phyloP scores from a whole-genome alignment of 495 filamentous ascomycete genomes.

The Penicillium maclennaniae region DNA sequence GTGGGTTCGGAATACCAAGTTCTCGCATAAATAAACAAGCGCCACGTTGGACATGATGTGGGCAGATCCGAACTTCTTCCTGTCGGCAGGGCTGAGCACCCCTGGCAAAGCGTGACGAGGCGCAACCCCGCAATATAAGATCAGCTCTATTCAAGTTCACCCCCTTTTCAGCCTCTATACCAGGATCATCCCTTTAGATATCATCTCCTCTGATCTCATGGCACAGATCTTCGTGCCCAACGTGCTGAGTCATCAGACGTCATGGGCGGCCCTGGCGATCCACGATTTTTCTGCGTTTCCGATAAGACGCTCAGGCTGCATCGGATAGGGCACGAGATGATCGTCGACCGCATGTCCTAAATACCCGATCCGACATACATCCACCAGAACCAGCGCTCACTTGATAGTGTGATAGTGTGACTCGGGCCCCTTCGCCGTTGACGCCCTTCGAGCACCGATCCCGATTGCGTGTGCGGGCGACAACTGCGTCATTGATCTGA shows the following conservation, averaged over 20 bases:
- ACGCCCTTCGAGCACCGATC: conserved; percentile 6
- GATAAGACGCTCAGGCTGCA: conserved; percentile 1
- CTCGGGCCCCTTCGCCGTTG: conserved; percentile 9
- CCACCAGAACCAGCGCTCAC: background rate
- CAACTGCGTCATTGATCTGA: conserved; percentile 24
- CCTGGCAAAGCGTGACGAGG: background rate
- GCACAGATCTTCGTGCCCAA: conserved; percentile 2
- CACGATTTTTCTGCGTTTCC: conserved; percentile 10
- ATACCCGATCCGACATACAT: background rate
- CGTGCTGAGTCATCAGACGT: conserved; percentile 31
- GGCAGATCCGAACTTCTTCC: background rate
- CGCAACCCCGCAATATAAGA: background rate
- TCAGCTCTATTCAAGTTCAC: background rate
- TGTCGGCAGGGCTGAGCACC: background rate
- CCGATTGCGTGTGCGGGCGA: conserved; percentile 17
- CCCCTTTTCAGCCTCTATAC: background rate
- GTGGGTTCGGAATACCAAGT: background rate
- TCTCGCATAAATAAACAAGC: background rate
- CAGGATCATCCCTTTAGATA: background rate
- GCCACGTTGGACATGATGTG: background rate
- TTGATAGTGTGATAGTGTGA: conserved; percentile 6
- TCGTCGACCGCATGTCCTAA: conserved; percentile 11
- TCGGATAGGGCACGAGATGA: conserved; percentile 12
- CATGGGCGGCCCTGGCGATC: conserved; percentile 11
- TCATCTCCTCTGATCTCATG: background rate